phyloP scores from a whole-genome alignment of 139 green algal species.

The Dunaliella primolecta region DNA sequence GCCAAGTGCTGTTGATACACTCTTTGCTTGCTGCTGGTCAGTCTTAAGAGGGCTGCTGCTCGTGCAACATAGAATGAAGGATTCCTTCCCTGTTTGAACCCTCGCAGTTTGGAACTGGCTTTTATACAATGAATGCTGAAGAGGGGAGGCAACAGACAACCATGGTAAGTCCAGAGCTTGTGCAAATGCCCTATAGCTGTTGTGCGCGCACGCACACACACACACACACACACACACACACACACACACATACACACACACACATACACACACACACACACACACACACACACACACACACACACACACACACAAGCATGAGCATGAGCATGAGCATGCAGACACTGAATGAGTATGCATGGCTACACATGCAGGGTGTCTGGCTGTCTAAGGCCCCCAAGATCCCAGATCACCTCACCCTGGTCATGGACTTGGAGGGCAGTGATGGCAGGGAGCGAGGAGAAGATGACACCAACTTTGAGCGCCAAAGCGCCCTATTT shows the following conservation, averaged over 20 bases:
- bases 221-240: slow-evolving; percentile 1
- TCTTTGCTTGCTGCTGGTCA: too few species aligned
- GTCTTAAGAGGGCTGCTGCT: too few species aligned
- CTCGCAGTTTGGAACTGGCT: not conserved
- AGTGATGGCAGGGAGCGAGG: slow-evolving; percentile 82
- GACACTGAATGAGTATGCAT: not conserved
- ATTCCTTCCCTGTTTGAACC: too few species aligned
- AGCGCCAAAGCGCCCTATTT: slow-evolving; percentile 95
- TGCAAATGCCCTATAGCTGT: too few species aligned
- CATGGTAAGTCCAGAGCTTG: not conserved
- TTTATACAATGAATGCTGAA: not conserved
- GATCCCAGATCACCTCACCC: slow-evolving; percentile 56
- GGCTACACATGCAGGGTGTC: slow-evolving; percentile 62
- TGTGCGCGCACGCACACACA: not conserved
- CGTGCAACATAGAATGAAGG: too few species aligned
- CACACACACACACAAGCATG: slow-evolving; percentile 17
- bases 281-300: slow-evolving; percentile 19
- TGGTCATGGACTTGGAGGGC: slow-evolving; percentile 96
- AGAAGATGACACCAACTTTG: slow-evolving; percentile 98
- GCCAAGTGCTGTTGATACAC: too few species aligned
- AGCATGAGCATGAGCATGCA: slow-evolving; percentile 37
- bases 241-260: slow-evolving; percentile 21
- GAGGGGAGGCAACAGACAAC: not conserved
- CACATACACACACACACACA: slow-evolving; percentile 20
- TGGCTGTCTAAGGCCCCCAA: slow-evolving; percentile 77